A percentile compares a stretch with the other conserved stretches of the same genome.
Conservation (phyloP, 202 grass and related monocot species). For the Carex sylvatica region DNA sequence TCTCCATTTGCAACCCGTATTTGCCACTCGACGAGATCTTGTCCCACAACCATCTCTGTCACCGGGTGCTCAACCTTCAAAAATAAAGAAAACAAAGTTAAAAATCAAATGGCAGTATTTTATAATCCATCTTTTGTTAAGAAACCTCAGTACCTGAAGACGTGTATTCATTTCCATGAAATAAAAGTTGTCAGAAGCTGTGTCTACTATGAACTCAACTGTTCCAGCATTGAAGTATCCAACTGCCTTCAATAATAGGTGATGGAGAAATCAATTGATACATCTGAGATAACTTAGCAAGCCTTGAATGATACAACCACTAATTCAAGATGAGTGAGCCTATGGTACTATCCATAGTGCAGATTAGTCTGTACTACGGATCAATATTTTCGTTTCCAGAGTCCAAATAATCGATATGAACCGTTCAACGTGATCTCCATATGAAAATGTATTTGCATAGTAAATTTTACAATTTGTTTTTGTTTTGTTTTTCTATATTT, state of each 20-base stretch:
- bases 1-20: slow-evolving; percentile 95
- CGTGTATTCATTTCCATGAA: slow-evolving; percentile 99
- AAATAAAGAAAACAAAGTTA: slow-evolving; percentile 16
- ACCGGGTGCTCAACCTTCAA: slow-evolving; percentile 94
- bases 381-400: no score
- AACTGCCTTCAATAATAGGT: slow-evolving; percentile 83
- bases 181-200: slow-evolving; percentile 75
- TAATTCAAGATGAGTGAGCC: not conserved
- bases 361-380: no score
- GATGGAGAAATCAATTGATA: slow-evolving; percentile 26
- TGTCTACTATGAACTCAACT: slow-evolving; percentile 96
- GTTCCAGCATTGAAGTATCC: slow-evolving; percentile 98
- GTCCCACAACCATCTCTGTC: slow-evolving; percentile 91
- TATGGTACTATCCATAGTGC: no score
- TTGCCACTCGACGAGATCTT: slow-evolving; percentile 99
- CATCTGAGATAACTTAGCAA: slow-evolving; percentile 1
- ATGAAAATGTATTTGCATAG: no score
- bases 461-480: no score
- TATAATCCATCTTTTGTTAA: not conserved
- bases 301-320: not conserved
- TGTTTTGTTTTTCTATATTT: no score
- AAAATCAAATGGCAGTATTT: not conserved
- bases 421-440: no score
- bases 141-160: slow-evolving; percentile 59
- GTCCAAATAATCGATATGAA: no score